Evolutionary conservation across 2,329 filamentous ascomycete genomes (phyloP), one percentile per base, ranked within the genome.

Genomic region (Harringtonia lauricola): DNA sequence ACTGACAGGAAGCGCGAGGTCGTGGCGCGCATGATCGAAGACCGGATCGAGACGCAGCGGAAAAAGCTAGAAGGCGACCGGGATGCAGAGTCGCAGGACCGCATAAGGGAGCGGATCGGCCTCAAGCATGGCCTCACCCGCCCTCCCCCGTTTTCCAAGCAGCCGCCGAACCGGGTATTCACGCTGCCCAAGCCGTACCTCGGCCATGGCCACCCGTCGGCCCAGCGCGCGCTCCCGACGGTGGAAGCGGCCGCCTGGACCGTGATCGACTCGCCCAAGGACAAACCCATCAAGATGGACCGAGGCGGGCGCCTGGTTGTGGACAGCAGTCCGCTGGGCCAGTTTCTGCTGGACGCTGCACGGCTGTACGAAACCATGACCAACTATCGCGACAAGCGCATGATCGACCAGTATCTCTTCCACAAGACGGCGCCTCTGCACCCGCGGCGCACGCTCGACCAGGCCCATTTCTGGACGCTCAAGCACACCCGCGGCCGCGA

Each of bases 391-490:
- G 64, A 67, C 39, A 57, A 60, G 43, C 51, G 48, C 31, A 42
- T 66, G 7, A 51, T 65, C 2, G 45, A 57, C 12, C 49, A 53
- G 3, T 64, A 62, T 26, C 52, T 68, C 1, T 51, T 59, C 14
- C 15, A 42, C 1, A 48, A 64, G 1, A n/a, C n/a, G n/a, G 55
- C 63, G 0, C 65, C 60, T 7, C 51, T 64, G 1, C 68, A 72
- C 45, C 61, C 65, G 0, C 58, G 69, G 1, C 53, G 69, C 1
- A 71, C 68, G 0, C 54, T 71, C 1, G 68, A 71, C 37, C 68
- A 71, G 46, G 63, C 61, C 0, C 70, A 67, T 45, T 64, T 64
- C 35, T 62, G 61, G 57, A 64, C 60, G 2, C 53, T 66, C 3
- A 54, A 59, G 1, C 59, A 63, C n/a, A 70, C 66, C 0, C 48